Evolutionary conservation across 2,329 filamentous ascomycete species (phyloP), one percentile per base, ranked within the genome.

Genomic region (Aspergillus viridinutans): DNA sequence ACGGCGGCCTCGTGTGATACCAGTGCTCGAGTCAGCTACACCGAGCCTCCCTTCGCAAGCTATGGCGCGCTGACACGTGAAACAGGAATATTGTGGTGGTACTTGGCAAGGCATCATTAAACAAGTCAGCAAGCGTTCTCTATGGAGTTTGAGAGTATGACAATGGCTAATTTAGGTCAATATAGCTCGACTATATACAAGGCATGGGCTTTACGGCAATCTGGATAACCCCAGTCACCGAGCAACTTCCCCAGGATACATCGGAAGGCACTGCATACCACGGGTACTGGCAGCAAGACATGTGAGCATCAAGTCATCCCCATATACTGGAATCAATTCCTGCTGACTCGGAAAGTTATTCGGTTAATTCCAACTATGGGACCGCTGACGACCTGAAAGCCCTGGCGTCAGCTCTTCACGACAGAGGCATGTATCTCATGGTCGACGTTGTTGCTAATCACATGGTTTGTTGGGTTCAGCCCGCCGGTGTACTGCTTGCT

Each of bases 361-460:
- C 72, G 14, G 69, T 89, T 55, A 87, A 89, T 64, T 59, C 77
- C 2, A 77, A 84, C 57, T 85, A 83, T 59, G 86, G 87, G 29
- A 83, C 82, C 0, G 76, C 77, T 4, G 75, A 81, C 14, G 86
- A 89, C 62, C 75, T 89, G 55, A 80, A 80, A 61, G 78, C 76
- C 4, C 77, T 89, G 6, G 77, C 85, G 1, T 70, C 73, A 23
- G 83, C 81, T 2, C 70, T 85, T 1, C 85, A 87, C 64, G 68
- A 71, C 20, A 76, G 82, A 3, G 78, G 72, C 17, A 86, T 85
- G 83, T 83, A 83, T 61, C 71, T 86, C 40, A 86, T 86, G 83
- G 75, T 86, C 2, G 83, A 86, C 58, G 73, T 85, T 1, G 83
- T 85, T 2, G 77, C 79, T 7, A 85, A 85, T 66, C 81, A 86